Conservation (phyloP, 78 protist species). For the Cavenderia fasciculata region DNA sequence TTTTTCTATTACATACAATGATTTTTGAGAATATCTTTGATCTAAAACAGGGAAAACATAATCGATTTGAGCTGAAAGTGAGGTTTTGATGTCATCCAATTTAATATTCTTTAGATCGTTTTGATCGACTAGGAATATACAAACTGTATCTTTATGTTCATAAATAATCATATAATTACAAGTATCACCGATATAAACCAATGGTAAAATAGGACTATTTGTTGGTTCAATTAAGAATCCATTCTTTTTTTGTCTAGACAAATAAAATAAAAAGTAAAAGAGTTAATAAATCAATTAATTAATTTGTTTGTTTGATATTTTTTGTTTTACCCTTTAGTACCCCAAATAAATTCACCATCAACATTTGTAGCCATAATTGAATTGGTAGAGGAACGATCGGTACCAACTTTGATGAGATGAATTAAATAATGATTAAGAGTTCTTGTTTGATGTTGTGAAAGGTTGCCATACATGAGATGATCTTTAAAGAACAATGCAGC, state of each 20-base stretch:
- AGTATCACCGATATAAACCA: constrained; percentile 22
- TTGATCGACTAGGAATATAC: constrained; percentile 43
- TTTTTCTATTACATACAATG: constrained; percentile 18
- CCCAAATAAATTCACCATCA: constrained; percentile 31
- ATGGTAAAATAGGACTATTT: constrained; percentile 2
- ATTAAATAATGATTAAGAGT: constrained; percentile 36
- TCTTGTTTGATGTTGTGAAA: constrained; percentile 43
- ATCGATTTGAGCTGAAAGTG: constrained; percentile 28
- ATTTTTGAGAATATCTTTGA: constrained; percentile 13
- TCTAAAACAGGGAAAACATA: constrained; percentile 46
- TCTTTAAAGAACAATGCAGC: constrained; percentile 43
- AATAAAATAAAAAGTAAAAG: not conserved
- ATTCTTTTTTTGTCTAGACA: constrained; percentile 10
- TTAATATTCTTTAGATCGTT: constrained; percentile 3
- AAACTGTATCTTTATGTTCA: constrained; percentile 68
- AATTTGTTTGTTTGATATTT: not conserved
- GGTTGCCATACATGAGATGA: constrained; percentile 4
- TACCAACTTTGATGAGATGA: constrained; percentile 28
- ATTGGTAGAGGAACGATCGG: not conserved
- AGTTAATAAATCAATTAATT: not conserved
- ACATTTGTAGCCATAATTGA: constrained; percentile 2
- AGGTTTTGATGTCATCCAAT: constrained; percentile 14
- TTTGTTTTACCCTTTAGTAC: constrained; percentile 39
- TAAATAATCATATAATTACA: constrained; percentile 37
- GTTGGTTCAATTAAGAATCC: constrained; percentile 22